Conservation (phyloP, 2,329 filamentous ascomycete genomes). For the Talaromyces pinophilus region DNA sequence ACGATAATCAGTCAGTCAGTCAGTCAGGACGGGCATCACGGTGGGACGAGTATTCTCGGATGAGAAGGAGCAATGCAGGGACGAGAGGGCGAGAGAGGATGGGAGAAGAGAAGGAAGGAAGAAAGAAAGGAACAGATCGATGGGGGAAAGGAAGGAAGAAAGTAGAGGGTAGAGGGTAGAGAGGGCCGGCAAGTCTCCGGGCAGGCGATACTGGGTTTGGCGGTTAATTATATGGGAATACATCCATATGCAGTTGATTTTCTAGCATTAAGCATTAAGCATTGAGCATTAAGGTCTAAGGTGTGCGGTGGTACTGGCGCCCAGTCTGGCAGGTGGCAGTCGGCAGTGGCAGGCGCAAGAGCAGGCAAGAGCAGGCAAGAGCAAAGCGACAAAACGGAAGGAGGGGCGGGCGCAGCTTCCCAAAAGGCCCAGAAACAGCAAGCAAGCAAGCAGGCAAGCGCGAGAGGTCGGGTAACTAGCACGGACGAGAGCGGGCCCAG, state of each 20-base stretch:
- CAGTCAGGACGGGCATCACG: neutral
- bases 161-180: neutral
- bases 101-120: neutral
- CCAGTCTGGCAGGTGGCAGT: conserved; percentile 3
- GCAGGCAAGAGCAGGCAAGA: neutral
- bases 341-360: neutral
- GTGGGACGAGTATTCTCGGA: neutral
- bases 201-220: conserved; percentile 6
- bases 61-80: neutral
- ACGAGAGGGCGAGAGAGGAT: neutral
- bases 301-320: neutral
- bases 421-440: neutral
- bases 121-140: neutral
- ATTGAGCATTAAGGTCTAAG: neutral
- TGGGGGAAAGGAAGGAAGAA: neutral
- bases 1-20: neutral
- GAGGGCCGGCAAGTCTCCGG: conserved; percentile 7
- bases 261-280: conserved; percentile 3
- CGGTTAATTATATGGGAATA: conserved; percentile 22
- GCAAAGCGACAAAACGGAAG: conserved; percentile 25
- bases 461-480: conserved; percentile 23
- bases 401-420: conserved; percentile 20
- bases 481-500: neutral
- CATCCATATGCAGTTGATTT: conserved; percentile 20
- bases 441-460: conserved; percentile 20